These are phyloP conservation scores for Fusarium dlaminii DNA, from an alignment of 2,329 filamentous ascomycete genomes.

Conservation along the genomic window DNA sequence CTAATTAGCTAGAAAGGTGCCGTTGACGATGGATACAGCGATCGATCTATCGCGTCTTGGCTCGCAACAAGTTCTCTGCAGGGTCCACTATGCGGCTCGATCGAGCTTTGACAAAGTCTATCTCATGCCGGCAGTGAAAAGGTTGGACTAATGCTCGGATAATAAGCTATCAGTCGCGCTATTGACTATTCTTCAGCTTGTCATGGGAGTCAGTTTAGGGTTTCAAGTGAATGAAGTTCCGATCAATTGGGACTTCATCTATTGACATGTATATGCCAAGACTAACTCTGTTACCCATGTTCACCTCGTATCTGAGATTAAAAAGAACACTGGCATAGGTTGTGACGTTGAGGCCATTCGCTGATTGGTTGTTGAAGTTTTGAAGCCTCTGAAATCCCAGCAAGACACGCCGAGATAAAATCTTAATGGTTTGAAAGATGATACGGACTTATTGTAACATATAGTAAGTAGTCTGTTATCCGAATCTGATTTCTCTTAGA, in stretches of 20 bases:
- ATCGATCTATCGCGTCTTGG: neutral
- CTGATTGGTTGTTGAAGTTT: neutral
- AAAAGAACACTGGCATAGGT: fast-evolving
- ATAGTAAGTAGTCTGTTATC: fast-evolving
- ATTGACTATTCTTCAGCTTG: neutral
- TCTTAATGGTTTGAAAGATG: neutral
- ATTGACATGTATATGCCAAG: neutral
- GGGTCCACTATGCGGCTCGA: neutral
- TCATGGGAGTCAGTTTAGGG: neutral
- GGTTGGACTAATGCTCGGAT: neutral
- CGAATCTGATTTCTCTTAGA: fast-evolving
- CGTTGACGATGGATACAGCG: neutral
- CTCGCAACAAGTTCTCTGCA: neutral
- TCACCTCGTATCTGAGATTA: too few relatives aligned
- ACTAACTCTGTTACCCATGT: neutral
- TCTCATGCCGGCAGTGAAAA: neutral
- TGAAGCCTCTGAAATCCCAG: fast-evolving
- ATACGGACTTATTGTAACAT: neutral
- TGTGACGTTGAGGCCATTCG: neutral
- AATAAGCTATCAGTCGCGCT: neutral
- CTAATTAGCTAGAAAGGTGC: neutral
- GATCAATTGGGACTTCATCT: neutral
- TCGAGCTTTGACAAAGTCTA: neutral
- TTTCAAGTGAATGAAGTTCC: neutral
- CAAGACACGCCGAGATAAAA: fast-evolving